These are phyloP conservation scores for Populus tomentosa DNA, from an alignment of 441 rosid species.

Conservation along the genomic window DNA sequence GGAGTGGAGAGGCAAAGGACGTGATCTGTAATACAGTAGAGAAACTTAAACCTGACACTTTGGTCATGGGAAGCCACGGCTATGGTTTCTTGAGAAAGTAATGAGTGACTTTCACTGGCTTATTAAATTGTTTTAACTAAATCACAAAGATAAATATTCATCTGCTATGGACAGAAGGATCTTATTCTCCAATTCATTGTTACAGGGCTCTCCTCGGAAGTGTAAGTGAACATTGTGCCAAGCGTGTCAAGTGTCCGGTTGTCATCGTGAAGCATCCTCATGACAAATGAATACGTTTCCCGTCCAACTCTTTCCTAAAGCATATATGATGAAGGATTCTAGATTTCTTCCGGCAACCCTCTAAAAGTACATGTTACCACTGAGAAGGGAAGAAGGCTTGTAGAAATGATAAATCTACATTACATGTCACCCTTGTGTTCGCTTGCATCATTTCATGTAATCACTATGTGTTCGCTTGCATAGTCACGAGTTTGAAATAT, in stretches of 20 bases:
- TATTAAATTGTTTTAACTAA: not conserved
- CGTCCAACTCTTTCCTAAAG: not conserved
- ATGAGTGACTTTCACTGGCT: not conserved
- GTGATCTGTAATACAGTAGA: slow-evolving; percentile 63
- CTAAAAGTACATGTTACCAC: not conserved
- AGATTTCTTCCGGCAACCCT: not conserved
- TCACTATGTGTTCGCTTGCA: not conserved
- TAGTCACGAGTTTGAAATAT: too few species aligned
- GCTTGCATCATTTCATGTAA: not conserved
- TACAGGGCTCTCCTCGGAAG: slow-evolving; percentile 69
- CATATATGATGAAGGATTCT: not conserved
- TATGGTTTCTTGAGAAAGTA: slow-evolving; percentile 89
- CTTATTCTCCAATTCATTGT: not conserved
- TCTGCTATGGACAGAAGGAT: not conserved
- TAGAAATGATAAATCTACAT: not conserved
- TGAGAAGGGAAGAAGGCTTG: not conserved
- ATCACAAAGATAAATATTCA: not conserved
- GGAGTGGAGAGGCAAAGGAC: slow-evolving; percentile 77
- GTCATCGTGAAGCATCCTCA: slow-evolving; percentile 54
- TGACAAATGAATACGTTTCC: slow-evolving; percentile 7
- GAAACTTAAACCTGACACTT: slow-evolving; percentile 60
- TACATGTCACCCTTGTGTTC: not conserved
- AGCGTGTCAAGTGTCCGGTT: slow-evolving; percentile 66
- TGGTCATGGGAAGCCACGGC: slow-evolving; percentile 89
- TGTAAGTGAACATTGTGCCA: slow-evolving; percentile 74